A percentile compares a stretch with the other conserved stretches of the same genome.
Evolutionary conservation across 805 yeast species (phyloP).

Genomic region (Ogataea pini): DNA sequence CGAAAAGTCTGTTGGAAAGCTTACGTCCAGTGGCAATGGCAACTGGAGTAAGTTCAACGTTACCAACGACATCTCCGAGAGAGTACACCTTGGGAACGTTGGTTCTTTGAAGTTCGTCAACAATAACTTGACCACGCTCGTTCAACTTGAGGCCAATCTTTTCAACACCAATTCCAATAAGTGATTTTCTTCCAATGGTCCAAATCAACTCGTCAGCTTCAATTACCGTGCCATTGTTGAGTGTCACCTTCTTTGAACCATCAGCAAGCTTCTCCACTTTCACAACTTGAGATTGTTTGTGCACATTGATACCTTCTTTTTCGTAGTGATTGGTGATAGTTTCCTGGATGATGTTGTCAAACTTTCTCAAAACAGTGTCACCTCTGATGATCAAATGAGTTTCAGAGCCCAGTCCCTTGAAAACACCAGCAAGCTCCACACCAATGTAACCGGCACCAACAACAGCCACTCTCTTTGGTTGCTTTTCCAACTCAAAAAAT

Average conservation of each 20-base stretch:
- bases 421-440: conserved; percentile 92
- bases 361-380: conserved; percentile 83
- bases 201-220: conserved; percentile 82
- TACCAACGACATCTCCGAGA: conserved; percentile 92
- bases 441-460: conserved; percentile 99
- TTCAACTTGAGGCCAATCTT: conserved; percentile 69
- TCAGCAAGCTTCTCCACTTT: conserved; percentile 48
- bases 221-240: conserved; percentile 44
- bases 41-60: conserved; percentile 93
- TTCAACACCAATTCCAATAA: conserved; percentile 73
- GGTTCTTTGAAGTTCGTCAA: conserved; percentile 88
- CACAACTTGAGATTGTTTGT: conserved; percentile 59
- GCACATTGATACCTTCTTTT: conserved; percentile 78
- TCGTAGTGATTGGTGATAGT: conserved; percentile 80
- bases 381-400: conserved; percentile 89
- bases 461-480: conserved; percentile 89
- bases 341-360: conserved; percentile 78
- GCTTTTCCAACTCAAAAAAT: conserved; percentile 75
- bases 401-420: conserved; percentile 83
- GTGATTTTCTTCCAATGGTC: conserved; percentile 91
- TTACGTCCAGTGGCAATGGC: conserved; percentile 98
- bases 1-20: conserved; percentile 88
- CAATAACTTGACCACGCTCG: conserved; percentile 62
- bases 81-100: conserved; percentile 71
- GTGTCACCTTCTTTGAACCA: conserved; percentile 51